These are phyloP conservation scores for Neofusicoccum umdonicola DNA, from an alignment of 2,329 filamentous ascomycete genomes.

Conservation along the genomic window DNA sequence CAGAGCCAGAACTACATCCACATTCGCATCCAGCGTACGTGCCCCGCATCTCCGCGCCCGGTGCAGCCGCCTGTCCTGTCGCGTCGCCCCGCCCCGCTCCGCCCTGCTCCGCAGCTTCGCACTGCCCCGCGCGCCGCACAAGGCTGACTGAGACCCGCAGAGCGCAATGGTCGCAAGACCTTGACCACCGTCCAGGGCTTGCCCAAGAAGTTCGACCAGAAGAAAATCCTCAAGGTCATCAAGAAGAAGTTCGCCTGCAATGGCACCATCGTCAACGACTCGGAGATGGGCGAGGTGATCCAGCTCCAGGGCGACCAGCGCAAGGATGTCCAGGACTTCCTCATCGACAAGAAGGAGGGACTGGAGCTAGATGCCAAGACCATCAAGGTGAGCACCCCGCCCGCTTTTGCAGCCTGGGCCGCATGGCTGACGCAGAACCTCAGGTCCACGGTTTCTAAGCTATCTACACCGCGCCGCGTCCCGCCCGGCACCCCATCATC, in stretches of 20 bases:
- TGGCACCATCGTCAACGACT: conserved; percentile 97
- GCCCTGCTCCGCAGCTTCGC: neutral
- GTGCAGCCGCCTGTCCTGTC: neutral
- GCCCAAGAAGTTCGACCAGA: conserved; percentile 98
- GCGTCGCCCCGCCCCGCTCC: neutral
- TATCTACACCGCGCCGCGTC: neutral
- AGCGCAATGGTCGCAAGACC: conserved; percentile 99
- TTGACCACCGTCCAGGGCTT: conserved; percentile 99
- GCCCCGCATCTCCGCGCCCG: conserved; percentile 6
- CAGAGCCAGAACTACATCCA: conserved; percentile 98
- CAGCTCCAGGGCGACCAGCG: conserved; percentile 99
- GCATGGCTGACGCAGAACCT: conserved; percentile 16
- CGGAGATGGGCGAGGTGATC: conserved; percentile 98
- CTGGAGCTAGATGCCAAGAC: conserved; percentile 92
- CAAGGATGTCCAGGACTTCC: conserved; percentile 97
- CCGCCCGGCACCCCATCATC: conserved; percentile 4
- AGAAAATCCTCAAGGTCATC: conserved; percentile 99
- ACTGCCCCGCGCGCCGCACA: conserved; percentile 1
- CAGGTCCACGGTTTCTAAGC: conserved; percentile 64
- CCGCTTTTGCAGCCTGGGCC: neutral
- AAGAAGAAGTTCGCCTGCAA: conserved; percentile 99
- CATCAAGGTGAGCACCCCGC: conserved; percentile 72
- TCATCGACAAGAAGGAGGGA: conserved; percentile 92
- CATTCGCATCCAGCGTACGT: conserved; percentile 98
- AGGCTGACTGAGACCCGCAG: conserved; percentile 56